A percentile compares a stretch with the other conserved stretches of the same genome.
These are phyloP conservation scores for Plectranthus barbatus DNA, from an alignment of 257 asterid species.

Conservation along the genomic window DNA sequence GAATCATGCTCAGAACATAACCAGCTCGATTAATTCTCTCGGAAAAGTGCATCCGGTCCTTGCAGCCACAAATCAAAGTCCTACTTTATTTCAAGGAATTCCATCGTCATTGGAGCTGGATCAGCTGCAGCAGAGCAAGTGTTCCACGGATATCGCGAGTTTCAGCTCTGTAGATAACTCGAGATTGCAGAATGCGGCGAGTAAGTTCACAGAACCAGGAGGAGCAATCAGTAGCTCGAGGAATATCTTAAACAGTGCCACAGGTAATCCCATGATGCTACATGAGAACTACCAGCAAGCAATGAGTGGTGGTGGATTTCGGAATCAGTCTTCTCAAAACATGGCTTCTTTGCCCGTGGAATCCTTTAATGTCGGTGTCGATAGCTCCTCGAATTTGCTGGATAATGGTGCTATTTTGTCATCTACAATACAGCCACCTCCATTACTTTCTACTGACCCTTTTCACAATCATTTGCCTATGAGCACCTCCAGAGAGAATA, in stretches of 20 bases:
- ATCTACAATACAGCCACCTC: slow-evolving; percentile 36
- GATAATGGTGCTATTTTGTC: slow-evolving; percentile 36
- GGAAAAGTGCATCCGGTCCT: slow-evolving; percentile 43
- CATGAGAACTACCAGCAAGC: slow-evolving; percentile 42
- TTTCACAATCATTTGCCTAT: slow-evolving; percentile 39
- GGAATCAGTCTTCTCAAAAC: slow-evolving; percentile 36
- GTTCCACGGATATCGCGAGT: slow-evolving; percentile 18
- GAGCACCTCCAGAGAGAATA: slow-evolving; percentile 25
- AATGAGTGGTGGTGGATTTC: slow-evolving; percentile 34
- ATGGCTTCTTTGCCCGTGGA: slow-evolving; percentile 43
- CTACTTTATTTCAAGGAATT: slow-evolving; percentile 55
- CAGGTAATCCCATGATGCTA: slow-evolving; percentile 31
- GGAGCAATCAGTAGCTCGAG: slow-evolving; percentile 28
- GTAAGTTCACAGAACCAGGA: slow-evolving; percentile 30
- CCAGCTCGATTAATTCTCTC: slow-evolving; percentile 27
- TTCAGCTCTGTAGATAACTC: slow-evolving; percentile 38
- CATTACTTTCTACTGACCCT: slow-evolving; percentile 34
- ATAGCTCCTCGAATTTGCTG: slow-evolving; percentile 31
- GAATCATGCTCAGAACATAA: slow-evolving; percentile 34
- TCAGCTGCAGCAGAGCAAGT: slow-evolving; percentile 51
- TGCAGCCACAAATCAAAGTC: slow-evolving; percentile 35
- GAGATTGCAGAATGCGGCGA: slow-evolving; percentile 29
- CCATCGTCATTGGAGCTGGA: slow-evolving; percentile 63
- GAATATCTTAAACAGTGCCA: slow-evolving; percentile 26
- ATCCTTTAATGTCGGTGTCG: slow-evolving; percentile 29